These are phyloP conservation scores for Termitomyces sp. DNA, from an alignment of 768 basidiomycete species.

Conservation along the genomic window DNA sequence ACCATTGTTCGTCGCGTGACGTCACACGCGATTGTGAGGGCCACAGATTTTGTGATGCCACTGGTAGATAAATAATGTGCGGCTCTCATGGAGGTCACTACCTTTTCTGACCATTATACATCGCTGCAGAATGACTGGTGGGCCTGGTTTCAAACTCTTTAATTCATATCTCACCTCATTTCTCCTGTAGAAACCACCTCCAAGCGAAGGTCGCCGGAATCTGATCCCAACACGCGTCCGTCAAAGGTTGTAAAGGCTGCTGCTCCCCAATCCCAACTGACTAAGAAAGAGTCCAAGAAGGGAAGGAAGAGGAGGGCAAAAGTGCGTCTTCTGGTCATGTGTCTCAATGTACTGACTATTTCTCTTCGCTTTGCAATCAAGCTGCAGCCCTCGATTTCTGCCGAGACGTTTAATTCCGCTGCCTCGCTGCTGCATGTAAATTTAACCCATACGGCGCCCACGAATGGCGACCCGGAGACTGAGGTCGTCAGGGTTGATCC, in stretches of 20 bases:
- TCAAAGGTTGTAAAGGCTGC: slow-evolving; percentile 52
- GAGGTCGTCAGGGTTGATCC: slow-evolving; percentile 44
- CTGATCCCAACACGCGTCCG: slow-evolving; percentile 37
- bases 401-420: slow-evolving; percentile 55
- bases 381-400: slow-evolving; percentile 41
- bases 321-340: slow-evolving; percentile 26
- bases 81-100: background rate
- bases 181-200: slow-evolving; percentile 22
- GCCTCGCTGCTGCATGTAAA: slow-evolving; percentile 68
- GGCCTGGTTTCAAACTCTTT: background rate
- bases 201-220: slow-evolving; percentile 44
- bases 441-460: slow-evolving; percentile 57
- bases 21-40: slow-evolving; percentile 12
- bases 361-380: slow-evolving; percentile 3
- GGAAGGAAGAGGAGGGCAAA: slow-evolving; percentile 50
- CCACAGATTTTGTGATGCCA: background rate
- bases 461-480: slow-evolving; percentile 33
- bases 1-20: slow-evolving; percentile 17
- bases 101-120: background rate
- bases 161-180: background rate
- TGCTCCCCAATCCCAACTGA: slow-evolving; percentile 30
- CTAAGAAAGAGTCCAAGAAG: slow-evolving; percentile 27
- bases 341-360: slow-evolving; percentile 5
- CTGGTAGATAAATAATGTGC: slow-evolving; percentile 5
- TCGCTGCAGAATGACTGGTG: background rate